Percentiles rank a stretch among this genome's conserved stretches.
Evolutionary conservation across 805 yeast species (phyloP).

Genomic region (Myxozyma melibiosi): DNA sequence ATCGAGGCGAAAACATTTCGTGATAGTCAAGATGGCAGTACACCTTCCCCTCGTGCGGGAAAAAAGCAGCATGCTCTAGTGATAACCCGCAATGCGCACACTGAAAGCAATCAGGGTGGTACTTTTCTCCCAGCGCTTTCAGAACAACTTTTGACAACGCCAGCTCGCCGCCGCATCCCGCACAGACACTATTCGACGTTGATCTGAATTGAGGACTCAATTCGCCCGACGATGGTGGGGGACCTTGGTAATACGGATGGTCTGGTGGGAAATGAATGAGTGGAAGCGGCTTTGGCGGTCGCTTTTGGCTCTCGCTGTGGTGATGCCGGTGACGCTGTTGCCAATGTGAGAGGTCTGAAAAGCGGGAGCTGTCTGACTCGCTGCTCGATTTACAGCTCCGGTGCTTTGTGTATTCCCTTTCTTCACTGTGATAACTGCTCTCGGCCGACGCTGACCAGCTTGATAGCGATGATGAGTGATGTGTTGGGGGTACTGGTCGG

Average conservation of each 20-base stretch:
- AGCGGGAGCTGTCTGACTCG: conserved; percentile 1
- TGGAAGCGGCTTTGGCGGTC: conserved; percentile 15
- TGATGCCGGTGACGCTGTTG: background rate
- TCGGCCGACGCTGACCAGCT: no score
- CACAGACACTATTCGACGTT: conserved; percentile 14
- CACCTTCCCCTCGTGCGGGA: conserved; percentile 33
- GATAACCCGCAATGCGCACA: conserved; percentile 27
- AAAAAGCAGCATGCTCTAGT: conserved; percentile 33
- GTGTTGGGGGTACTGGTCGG: background rate
- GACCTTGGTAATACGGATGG: conserved; percentile 24
- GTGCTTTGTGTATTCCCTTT: background rate
- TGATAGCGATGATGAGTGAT: no score
- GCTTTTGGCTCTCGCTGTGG: background rate
- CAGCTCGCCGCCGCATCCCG: conserved; percentile 18
- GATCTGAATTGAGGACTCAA: background rate
- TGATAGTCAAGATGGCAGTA: conserved; percentile 43
- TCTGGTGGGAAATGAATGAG: conserved; percentile 20
- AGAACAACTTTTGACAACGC: conserved; percentile 19
- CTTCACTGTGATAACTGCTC: background rate
- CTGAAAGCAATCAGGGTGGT: conserved; percentile 32
- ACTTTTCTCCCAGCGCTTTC: conserved; percentile 27
- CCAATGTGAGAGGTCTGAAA: background rate
- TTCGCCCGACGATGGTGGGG: background rate
- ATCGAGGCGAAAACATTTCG: conserved; percentile 39
- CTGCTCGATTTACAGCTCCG: conserved; percentile 1